Conservation (phyloP, 140 eudicot species). For the Erigeron philadelphicus region DNA sequence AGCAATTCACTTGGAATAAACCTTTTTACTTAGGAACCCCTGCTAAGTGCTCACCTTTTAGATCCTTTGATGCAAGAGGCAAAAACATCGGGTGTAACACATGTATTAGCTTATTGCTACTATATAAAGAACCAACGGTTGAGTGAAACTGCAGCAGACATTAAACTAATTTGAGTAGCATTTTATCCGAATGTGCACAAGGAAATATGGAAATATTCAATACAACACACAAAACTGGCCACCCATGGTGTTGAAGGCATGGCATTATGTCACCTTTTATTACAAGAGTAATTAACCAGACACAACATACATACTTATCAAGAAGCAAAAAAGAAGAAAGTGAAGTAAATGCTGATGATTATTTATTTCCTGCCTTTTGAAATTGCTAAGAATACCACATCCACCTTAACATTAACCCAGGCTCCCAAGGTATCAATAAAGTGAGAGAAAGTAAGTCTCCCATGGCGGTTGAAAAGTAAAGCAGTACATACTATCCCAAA, state of each 20-base stretch:
- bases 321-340: neutral
- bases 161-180: too few relatives aligned
- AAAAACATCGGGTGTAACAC: neutral
- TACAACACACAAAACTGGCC: neutral
- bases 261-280: neutral
- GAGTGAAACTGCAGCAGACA: too few relatives aligned
- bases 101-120: neutral
- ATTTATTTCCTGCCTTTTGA: neutral
- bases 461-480: slow-evolving; percentile 16
- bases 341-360: neutral
- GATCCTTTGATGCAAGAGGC: neutral
- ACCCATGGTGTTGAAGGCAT: slow-evolving; percentile 19
- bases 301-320: neutral
- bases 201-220: neutral
- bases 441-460: slow-evolving; percentile 13
- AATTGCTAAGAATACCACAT: neutral
- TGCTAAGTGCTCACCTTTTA: neutral
- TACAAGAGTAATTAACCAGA: neutral
- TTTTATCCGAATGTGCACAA: too few relatives aligned
- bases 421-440: slow-evolving; percentile 10
- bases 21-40: slow-evolving; percentile 1
- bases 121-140: too few relatives aligned
- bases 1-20: neutral
- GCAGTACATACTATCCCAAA: slow-evolving; percentile 27
- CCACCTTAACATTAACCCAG: slow-evolving; percentile 8